Base-by-base conservation (phyloP, 257 asterid genomes). In the Rhazya stricta region DNA sequence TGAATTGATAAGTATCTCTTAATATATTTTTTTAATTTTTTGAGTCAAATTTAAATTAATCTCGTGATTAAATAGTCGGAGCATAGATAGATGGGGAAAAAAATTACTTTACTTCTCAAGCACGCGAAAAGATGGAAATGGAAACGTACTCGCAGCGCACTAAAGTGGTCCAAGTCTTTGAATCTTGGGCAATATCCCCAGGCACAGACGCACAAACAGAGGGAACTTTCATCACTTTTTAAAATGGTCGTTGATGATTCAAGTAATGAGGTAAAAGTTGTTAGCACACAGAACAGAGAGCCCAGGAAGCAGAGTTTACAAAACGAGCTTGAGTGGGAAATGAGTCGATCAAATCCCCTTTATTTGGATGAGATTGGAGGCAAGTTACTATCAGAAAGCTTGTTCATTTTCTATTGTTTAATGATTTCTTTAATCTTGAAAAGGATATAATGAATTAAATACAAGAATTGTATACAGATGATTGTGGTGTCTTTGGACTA, bases 371-470 rank as follows among this genome's bases (percentile, higher is more conserved):
- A 45, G 56, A 67, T 21, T 23, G 58, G 77, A 77, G 39, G 85
- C 39, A 78, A 80, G 80, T 37, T 83, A 27, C 77, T 29, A 29
- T 78, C 74, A 36, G 69, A 67, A 39, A 69, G 0, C 42, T 32
- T 62, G 51, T 11, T 75, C 18, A 63, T 74, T 76, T 77, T 74
- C 12, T 78, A 61, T 79, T 85, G 82, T 81, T 79, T 81, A 78
- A 83, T 75, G 48, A 36, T 36, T 65, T 71, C 80, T 83, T 74
- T 73, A 80, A 63, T 53, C 42, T 53, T 78, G 86, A 83, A 65
- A 85, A 73, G 57, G 87, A 86, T 82, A 77, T 67, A 69, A 73
- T 69, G 60, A 29, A 46, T 43, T 42, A 48, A 46, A 78, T 70
- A 41, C 32, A 74, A 75, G 3, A 29, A 36, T 13, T 78, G 69